Percentiles rank a stretch among this genome's conserved stretches.
Evolutionary conservation across 2,329 filamentous ascomycete genomes (phyloP).

Genomic region (Clathrospora elynae): DNA sequence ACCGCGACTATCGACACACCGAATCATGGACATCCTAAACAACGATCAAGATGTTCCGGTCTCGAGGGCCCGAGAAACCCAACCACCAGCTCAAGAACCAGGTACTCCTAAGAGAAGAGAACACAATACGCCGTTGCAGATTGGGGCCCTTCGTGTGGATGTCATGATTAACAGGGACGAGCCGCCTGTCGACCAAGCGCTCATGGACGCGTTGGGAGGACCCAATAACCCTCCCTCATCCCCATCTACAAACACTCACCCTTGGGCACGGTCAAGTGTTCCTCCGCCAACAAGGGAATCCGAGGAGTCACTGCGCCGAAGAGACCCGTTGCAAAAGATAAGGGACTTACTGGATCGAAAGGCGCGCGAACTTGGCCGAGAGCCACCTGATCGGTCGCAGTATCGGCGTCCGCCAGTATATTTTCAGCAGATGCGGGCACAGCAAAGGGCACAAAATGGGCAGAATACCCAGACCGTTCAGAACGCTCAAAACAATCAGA

Average conservation of each 20-base stretch:
- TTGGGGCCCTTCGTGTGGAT: conserved; percentile 24
- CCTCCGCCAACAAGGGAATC: conserved; percentile 23
- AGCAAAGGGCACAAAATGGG: too few relatives aligned
- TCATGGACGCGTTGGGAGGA: conserved; percentile 28
- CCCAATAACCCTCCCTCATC: conserved; percentile 30
- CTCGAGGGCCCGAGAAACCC: conserved; percentile 27
- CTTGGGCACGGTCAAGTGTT: conserved; percentile 22
- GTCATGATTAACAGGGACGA: conserved; percentile 27
- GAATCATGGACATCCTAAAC: conserved; percentile 48
- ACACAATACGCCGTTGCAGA: conserved; percentile 27
- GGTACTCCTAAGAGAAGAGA: conserved; percentile 22
- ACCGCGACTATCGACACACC: conserved; percentile 39
- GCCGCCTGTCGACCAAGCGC: conserved; percentile 28
- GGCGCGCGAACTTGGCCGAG: conserved; percentile 27
- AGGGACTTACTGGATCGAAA: conserved; percentile 36
- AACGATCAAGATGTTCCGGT: conserved; percentile 41
- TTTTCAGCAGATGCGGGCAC: conserved; percentile 1
- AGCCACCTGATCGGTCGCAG: conserved; percentile 24
- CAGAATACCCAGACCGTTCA: too few relatives aligned
- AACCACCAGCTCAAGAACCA: conserved; percentile 23
- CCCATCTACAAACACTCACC: conserved; percentile 19
- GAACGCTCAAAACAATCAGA: too few relatives aligned
- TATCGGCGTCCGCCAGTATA: conserved; percentile 12
- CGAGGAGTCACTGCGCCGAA: conserved; percentile 32
- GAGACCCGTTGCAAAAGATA: conserved; percentile 35